Base-by-base conservation (phyloP, 2,329 filamentous ascomycete genomes). In the Talaromyces sp. region DNA sequence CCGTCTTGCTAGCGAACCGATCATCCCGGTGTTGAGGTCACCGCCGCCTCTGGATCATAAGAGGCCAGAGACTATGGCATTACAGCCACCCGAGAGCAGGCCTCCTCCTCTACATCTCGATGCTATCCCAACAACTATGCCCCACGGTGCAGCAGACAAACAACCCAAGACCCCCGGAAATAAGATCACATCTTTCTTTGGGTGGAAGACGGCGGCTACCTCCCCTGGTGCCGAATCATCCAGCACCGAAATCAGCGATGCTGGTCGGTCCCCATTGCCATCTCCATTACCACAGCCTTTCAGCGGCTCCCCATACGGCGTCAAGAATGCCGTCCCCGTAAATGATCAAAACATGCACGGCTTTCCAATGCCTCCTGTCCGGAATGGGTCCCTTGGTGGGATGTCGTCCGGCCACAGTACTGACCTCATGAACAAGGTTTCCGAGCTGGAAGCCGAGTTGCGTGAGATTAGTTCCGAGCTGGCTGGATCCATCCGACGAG, bases 361-460 rank as follows among this genome's bases (percentile, higher is more conserved):
- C 77, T 79, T 72, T 78, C 78, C 68, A 68, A 80, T 63, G 19
- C 61, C 59, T 69, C 78, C 65, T 17, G 61, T 69, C 60, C 67
- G 74, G 58, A 73, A 58, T 82, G 71, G 49, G 24, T 52, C 27
- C 24, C 24, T 51, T 27, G 64, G 81, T 75, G 64, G 75, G 76
- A 55, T 73, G 77, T 74, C 55, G 75, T 66, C 58, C 77, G 54
- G 60, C 35, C 32, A 38, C 27, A 68, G 78, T 70, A 59, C 75
- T 69, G 67, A 78, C 71, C 70, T 82, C 74, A 67, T 78, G 82
- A 65, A 82, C 67, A 73, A 92, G 74, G 84, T 96, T 69, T 86
- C 91, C 73, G 91, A 96, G 73, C 88, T 99, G 80, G 95, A 99
- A 80, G 89, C 92, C 73, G 95, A 99, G 81, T 77, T 99, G 66